These are phyloP conservation scores for Entomortierella lignicola DNA, from an alignment of 192 early-diverging fungal species.

Conservation along the genomic window DNA sequence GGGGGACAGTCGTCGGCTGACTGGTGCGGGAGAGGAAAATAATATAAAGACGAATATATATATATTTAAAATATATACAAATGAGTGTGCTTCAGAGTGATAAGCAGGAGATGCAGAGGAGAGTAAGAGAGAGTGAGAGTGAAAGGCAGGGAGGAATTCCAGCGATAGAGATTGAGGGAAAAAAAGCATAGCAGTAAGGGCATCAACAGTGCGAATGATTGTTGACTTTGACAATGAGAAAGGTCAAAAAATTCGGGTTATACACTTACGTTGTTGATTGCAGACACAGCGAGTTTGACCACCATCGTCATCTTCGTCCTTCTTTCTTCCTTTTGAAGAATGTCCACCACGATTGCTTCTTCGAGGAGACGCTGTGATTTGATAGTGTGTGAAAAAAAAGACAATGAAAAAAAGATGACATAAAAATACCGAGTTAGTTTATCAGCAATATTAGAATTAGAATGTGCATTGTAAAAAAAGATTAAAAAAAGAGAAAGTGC, in stretches of 20 bases:
- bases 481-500: neutral
- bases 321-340: constrained; percentile 39
- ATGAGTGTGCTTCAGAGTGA: too few relatives aligned
- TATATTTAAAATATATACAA: too few relatives aligned
- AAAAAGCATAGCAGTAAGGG: too few relatives aligned
- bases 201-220: too few relatives aligned
- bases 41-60: too few relatives aligned
- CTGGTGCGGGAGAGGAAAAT: too few relatives aligned
- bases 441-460: neutral
- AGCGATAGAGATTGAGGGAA: neutral
- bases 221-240: too few relatives aligned
- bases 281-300: constrained; percentile 66
- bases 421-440: neutral
- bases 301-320: constrained; percentile 60
- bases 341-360: constrained; percentile 45
- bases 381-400: constrained; percentile 1
- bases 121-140: neutral
- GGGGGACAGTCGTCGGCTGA: too few relatives aligned
- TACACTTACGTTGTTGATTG: constrained; percentile 61
- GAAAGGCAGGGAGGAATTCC: neutral
- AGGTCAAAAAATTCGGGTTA: too few relatives aligned
- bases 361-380: constrained; percentile 30
- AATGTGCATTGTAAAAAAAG: neutral
- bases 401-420: neutral
- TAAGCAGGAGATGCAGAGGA: too few relatives aligned